phyloP scores from a whole-genome alignment of 805 yeast genomes.

The Kazachstania martiniae region DNA sequence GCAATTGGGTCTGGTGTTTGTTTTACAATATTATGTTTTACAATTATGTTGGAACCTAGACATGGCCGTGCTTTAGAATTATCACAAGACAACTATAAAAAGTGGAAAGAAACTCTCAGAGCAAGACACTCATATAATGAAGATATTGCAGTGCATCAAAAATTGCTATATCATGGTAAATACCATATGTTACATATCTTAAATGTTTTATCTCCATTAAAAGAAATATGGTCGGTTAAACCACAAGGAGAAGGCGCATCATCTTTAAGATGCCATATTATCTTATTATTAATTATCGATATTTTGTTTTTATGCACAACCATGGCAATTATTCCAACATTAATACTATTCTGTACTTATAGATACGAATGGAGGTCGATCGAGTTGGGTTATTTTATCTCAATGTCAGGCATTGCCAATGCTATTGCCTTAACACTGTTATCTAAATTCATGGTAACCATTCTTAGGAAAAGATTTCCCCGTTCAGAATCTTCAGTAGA shows the following conservation, averaged over 20 bases:
- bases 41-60: slow-evolving; percentile 54
- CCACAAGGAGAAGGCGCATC: slow-evolving; percentile 16
- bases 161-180: slow-evolving; percentile 3
- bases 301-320: slow-evolving; percentile 32
- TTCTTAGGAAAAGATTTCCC: slow-evolving; percentile 28
- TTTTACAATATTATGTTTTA: slow-evolving; percentile 26
- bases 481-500: slow-evolving; percentile 39
- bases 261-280: slow-evolving; percentile 36
- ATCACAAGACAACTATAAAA: slow-evolving; percentile 29
- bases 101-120: slow-evolving; percentile 2
- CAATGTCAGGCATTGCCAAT: slow-evolving; percentile 39
- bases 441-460: slow-evolving; percentile 38
- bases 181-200: slow-evolving; percentile 9
- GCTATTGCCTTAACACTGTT: slow-evolving; percentile 39
- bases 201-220: slow-evolving; percentile 37
- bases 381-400: slow-evolving; percentile 45
- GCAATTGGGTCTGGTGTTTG: slow-evolving; percentile 24
- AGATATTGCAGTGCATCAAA: not conserved
- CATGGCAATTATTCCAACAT: slow-evolving; percentile 32
- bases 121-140: slow-evolving; percentile 1
- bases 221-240: slow-evolving; percentile 40
- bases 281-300: slow-evolving; percentile 40
- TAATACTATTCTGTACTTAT: slow-evolving; percentile 43
- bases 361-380: slow-evolving; percentile 43
- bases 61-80: slow-evolving; percentile 41